Evolutionary conservation across 495 filamentous ascomycete genomes (phyloP), one percentile per base, ranked within the genome.

Genomic region (Penicillium ucsense): DNA sequence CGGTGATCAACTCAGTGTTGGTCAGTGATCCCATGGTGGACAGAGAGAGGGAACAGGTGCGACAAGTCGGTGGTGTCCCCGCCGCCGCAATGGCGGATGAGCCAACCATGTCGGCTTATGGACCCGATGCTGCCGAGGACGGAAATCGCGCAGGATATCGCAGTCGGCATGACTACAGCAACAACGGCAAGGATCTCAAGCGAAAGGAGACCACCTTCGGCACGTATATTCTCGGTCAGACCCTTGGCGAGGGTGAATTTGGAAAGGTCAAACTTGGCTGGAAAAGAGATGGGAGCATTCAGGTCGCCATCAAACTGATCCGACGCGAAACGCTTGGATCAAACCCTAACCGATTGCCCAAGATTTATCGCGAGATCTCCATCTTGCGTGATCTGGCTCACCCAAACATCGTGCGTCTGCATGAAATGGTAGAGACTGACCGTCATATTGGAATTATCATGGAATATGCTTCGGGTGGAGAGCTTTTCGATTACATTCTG

Each of bases 211-310:
- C 82, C 20, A 86, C 82, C 9, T 97, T 97, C 61, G 94, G 92
- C 35, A 87, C 94, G 29, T 99, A 95, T 60, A 88, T 92, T 47
- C 74, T 99, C 6, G 92, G 92, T 4, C 89, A 95, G 56, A 96
- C 91, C n/a, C 82, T 99, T 30, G 92, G 92, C 41, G 92, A 97
- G 71, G 92, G 92, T 32, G 92, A 99, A 59, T 99, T 99, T 62
- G 92, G 92, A 44, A 99, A 99, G 61, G 92, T 99, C 55, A 97
- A 96, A 65, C 78, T 99, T 56, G 92, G 92, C n/a, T 99, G 94
- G 92, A 97, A 95, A 68, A 82, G 85, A 61, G 90, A 95, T 65
- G 89, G 88, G 30, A 89, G 85, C 48, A 84, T 95, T 38, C 77
- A 98, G 73, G 92, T 99, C 49, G 92, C 92, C 50, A 95, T 99